These are phyloP conservation scores for Trichomonascaceae sp. DNA, from an alignment of 1,139 yeast species.

Conservation along the genomic window DNA sequence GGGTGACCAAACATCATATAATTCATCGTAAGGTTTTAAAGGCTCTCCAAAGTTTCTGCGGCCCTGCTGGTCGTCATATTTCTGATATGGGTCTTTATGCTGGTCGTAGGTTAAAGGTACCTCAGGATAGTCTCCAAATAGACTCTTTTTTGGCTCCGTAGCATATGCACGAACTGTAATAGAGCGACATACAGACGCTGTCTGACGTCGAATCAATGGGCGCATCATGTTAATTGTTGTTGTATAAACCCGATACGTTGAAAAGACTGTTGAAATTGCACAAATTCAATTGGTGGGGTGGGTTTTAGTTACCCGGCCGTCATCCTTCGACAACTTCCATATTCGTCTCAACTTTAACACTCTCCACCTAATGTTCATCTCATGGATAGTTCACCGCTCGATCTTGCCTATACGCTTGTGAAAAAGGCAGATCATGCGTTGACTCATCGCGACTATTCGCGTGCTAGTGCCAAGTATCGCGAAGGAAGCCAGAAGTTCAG, in stretches of 20 bases:
- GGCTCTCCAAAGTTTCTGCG: constrained; percentile 76
- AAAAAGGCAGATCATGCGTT: constrained; percentile 31
- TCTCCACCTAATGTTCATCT: not conserved
- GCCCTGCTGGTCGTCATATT: constrained; percentile 76
- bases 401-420: constrained; percentile 28
- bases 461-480: constrained; percentile 23
- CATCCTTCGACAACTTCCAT: not conserved
- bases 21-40: constrained; percentile 39
- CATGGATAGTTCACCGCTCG: constrained; percentile 9
- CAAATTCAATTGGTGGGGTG: constrained; percentile 4
- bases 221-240: not conserved
- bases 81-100: constrained; percentile 60
- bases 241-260: not conserved
- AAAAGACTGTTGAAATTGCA: constrained; percentile 1
- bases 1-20: constrained; percentile 83
- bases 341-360: not conserved
- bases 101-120: constrained; percentile 46
- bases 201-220: constrained; percentile 5
- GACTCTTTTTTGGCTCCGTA: constrained; percentile 4
- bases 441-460: constrained; percentile 24
- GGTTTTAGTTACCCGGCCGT: constrained; percentile 1
- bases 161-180: constrained; percentile 3
- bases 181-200: not conserved
- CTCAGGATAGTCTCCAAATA: constrained; percentile 45
- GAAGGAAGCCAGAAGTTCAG: constrained; percentile 27